Evolutionary conservation across 352 stramenopile genomes (phyloP), one percentile per base, ranked within the genome.

Genomic region (Phytophthora tubulina): DNA sequence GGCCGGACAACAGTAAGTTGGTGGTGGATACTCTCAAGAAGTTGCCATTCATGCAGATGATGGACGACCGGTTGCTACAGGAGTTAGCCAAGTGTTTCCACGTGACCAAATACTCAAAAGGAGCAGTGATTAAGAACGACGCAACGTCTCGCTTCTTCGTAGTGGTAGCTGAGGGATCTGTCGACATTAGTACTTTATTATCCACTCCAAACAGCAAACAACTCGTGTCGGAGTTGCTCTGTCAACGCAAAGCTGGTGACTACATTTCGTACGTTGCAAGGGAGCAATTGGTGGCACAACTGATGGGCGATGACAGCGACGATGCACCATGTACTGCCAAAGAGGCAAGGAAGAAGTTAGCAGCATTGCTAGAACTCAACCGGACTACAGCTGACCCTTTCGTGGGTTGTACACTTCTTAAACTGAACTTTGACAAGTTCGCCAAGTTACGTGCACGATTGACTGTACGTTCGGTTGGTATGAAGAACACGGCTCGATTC

Each of bases 21-120:
- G 55, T 85, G 42, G 55, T 78, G 14, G 71, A 83, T 32, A 80
- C 77, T 51, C 75, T 91, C 17, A 79, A 84, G 57, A 86, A 84
- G 55, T 67, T 82, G 39, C 82, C 83, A 30, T 91, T 90, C 65
- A 88, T 90, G 72, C 81, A 86, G 61, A 83, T 91, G 63, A 81
- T 93, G 73, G 80, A 91, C 70, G 75, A 79, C 2, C 78, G 76
- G 33, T 71, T 80, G 51, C 58, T 88, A 27, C 60, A 78, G 13
- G 83, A 91, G 41, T 69, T 93, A 30, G 81, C 82, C 4, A 52
- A 65, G n/a, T 93, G 83, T 78, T 93, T 93, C 62, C 71, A 82
- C 4, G 66, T 80, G 21, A 57, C 83, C 13, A 79, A 70, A 53
- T 90, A 86, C 56, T 4, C 76, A 6, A 78, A 78, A 38, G 83